These are phyloP conservation scores for Apophysomyces sp. DNA, from an alignment of 371 early-diverging fungal species.

Conservation along the genomic window DNA sequence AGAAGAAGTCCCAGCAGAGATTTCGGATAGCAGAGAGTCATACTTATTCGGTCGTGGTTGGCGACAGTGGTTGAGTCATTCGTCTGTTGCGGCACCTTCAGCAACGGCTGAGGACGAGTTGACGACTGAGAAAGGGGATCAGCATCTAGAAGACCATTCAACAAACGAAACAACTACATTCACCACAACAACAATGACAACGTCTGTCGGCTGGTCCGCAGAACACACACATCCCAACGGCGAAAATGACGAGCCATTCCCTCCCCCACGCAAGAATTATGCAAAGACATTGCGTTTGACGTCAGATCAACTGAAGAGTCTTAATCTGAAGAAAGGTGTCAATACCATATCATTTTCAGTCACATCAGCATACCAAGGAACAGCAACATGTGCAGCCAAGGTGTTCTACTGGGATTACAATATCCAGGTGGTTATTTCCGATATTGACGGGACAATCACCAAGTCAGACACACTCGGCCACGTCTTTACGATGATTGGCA, in stretches of 20 bases:
- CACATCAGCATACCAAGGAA: conserved; percentile 66
- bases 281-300: conserved; percentile 87
- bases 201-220: conserved; percentile 43
- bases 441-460: conserved; percentile 99
- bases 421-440: conserved; percentile 91
- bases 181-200: conserved; percentile 47
- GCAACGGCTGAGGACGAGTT: background rate
- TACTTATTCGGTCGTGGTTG: conserved; percentile 49
- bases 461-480: conserved; percentile 97
- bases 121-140: background rate
- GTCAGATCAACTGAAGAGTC: conserved; percentile 80
- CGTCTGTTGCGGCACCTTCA: conserved; percentile 36
- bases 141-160: conserved; percentile 1
- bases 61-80: conserved; percentile 55
- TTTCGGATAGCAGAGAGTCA: conserved; percentile 42
- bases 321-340: conserved; percentile 81
- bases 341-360: conserved; percentile 91
- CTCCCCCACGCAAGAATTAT: conserved; percentile 53
- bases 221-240: conserved; percentile 28
- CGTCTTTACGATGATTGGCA: conserved; percentile 94
- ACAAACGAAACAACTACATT: conserved; percentile 33
- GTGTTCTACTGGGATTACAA: conserved; percentile 87
- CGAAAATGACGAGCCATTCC: conserved; percentile 4
- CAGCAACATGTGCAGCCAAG: conserved; percentile 73
- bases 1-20: background rate